Evolutionary conservation across 1,284 basidiomycete genomes (phyloP), one percentile per base, ranked within the genome.

Genomic region (Tausonia pullulans): DNA sequence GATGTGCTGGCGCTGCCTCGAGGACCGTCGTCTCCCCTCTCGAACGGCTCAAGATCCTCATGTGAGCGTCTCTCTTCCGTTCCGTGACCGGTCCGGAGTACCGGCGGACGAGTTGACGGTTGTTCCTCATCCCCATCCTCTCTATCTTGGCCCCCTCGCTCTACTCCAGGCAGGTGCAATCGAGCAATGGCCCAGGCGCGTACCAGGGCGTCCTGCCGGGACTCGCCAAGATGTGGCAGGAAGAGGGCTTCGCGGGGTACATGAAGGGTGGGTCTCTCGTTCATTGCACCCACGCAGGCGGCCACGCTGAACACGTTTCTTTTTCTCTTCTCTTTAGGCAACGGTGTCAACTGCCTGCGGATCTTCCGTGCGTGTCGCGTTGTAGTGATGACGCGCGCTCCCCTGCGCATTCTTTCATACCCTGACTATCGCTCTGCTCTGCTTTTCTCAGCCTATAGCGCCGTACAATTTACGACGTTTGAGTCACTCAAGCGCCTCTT

Each of bases 11-110:
- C 10, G 76, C 76, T 9, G 71, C 89, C 8, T 91, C 88, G 68
- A 81, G 93, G 65, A 96, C 94, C 3, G 88, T 96, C 44, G 93
- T 97, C 59, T 88, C 85, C 69, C 93, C 94, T 13, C 77, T 97
- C 14, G 94, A 97, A 73, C 79, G 93, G 63, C 79, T 97, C 60
- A 97, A 97, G 78, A 97, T 97, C 72, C 96, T 97, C 69, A 87
- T 95, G 91, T 93, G 71, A 72, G 87, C 13, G 60, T 5, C 49
- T 16, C 48, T 41, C 8, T 13, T 57, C 14, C 14, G 40, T 39
- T 41, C 39, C 13, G 14, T 58, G 27, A 27, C n/a, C 39, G 27
- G 41, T 43, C 7, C 39, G 6, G 55, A 43, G 3, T 43, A 7
- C 10, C 40, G 4, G 27, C 27, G 27, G 27, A 27, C 27, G 27